Evolutionary conservation across 306 rosid genomes (phyloP).

Genomic region (Medicago truncatula): MtrunA17r5.0-ANR NC_053044.1:51138501-51139000

Average conservation of each 20-base stretch:
- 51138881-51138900: slow-evolving; percentile 41
- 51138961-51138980: slow-evolving; percentile 31
- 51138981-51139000: slow-evolving; percentile 48
- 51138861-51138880: slow-evolving; percentile 40
- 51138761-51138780: slow-evolving; percentile 41
- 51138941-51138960: slow-evolving; percentile 41
- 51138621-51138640: neutral
- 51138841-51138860: slow-evolving; percentile 45
- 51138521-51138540: neutral
- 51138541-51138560: neutral
- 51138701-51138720: slow-evolving; percentile 15
- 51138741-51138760: slow-evolving; percentile 41
- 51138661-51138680: neutral
- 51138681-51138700: neutral
- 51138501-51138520: neutral
- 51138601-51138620: neutral
- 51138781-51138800: slow-evolving; percentile 37
- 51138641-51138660: neutral
- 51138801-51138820: slow-evolving; percentile 66
- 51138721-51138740: neutral
- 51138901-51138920: slow-evolving; percentile 50
- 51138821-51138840: slow-evolving; percentile 38
- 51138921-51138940: slow-evolving; percentile 73
- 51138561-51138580: neutral
- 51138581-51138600: neutral